phyloP scores from a whole-genome alignment of 2,329 filamentous ascomycete species.

The Tolypocladium tundrense region DNA sequence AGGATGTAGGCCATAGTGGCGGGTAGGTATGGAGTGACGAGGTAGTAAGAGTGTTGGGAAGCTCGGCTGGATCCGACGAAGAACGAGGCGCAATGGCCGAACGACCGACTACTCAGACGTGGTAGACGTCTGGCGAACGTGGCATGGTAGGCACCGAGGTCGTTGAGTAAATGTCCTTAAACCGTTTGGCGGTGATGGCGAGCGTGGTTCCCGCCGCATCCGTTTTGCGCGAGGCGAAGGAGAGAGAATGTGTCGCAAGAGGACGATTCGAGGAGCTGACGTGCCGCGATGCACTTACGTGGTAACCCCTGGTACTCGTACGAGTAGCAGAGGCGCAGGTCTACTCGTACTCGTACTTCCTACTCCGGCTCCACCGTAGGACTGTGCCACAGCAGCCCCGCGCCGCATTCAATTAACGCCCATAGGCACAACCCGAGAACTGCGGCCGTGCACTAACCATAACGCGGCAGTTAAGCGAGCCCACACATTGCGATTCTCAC shows the following conservation, averaged over 20 bases:
- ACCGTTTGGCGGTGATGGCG: background rate
- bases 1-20: slow-evolving; percentile 66
- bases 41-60: background rate
- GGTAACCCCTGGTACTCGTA: background rate
- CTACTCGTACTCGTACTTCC: background rate
- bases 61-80: background rate
- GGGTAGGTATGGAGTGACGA: background rate
- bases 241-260: background rate
- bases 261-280: background rate
- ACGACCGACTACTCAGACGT: slow-evolving; percentile 1
- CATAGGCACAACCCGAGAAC: slow-evolving; percentile 9
- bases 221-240: background rate
- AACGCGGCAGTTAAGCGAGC: slow-evolving; percentile 24
- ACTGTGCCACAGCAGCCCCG: background rate
- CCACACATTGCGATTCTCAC: slow-evolving; percentile 26
- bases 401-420: slow-evolving; percentile 9
- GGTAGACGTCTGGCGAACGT: background rate
- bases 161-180: background rate
- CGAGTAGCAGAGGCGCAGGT: background rate
- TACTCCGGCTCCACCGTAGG: background rate
- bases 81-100: background rate
- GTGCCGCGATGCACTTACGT: background rate
- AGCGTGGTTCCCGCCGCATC: background rate
- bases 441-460: slow-evolving; percentile 14
- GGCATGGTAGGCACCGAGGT: slow-evolving; percentile 4